Percentiles rank a stretch among this genome's conserved stretches.
These are phyloP conservation scores for Ascobolus immersus DNA, from an alignment of 495 filamentous ascomycete genomes.

Conservation along the genomic window DNA sequence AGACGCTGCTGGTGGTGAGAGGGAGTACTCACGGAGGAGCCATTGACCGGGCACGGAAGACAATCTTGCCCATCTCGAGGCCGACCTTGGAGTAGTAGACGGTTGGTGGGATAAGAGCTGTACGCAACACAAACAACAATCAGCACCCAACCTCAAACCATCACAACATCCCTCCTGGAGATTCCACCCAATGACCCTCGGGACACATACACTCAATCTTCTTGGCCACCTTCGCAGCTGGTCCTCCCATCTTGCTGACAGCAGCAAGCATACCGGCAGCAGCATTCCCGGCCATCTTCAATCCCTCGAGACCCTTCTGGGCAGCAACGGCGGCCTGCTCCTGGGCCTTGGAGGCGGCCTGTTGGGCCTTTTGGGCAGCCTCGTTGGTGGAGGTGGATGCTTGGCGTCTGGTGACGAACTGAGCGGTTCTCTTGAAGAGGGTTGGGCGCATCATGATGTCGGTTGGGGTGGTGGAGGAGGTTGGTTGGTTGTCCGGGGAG, in stretches of 20 bases:
- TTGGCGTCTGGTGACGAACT: constrained; percentile 10
- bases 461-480: constrained; percentile 1
- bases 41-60: constrained; percentile 79
- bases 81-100: constrained; percentile 80
- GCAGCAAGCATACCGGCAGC: constrained; percentile 33
- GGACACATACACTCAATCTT: constrained; percentile 60
- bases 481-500: constrained; percentile 2
- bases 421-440: constrained; percentile 9
- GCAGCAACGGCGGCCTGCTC: constrained; percentile 29
- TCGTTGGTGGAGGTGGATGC: constrained; percentile 35
- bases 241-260: constrained; percentile 56
- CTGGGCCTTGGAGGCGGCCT: constrained; percentile 33
- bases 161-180: neutral
- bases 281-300: constrained; percentile 10
- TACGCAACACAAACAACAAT: neutral
- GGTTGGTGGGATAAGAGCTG: constrained; percentile 63
- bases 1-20: neutral
- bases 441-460: constrained; percentile 12
- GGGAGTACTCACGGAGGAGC: constrained; percentile 54
- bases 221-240: constrained; percentile 52
- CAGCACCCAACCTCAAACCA: constrained; percentile 3
- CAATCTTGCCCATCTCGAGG: constrained; percentile 59
- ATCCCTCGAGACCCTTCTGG: constrained; percentile 26
- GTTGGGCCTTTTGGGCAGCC: constrained; percentile 13
- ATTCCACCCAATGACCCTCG: neutral